Percentiles rank a stretch among this genome's conserved stretches.
Evolutionary conservation across 176 grass and related monocot genomes (phyloP).

Genomic region (Zizania latifolia): DNA sequence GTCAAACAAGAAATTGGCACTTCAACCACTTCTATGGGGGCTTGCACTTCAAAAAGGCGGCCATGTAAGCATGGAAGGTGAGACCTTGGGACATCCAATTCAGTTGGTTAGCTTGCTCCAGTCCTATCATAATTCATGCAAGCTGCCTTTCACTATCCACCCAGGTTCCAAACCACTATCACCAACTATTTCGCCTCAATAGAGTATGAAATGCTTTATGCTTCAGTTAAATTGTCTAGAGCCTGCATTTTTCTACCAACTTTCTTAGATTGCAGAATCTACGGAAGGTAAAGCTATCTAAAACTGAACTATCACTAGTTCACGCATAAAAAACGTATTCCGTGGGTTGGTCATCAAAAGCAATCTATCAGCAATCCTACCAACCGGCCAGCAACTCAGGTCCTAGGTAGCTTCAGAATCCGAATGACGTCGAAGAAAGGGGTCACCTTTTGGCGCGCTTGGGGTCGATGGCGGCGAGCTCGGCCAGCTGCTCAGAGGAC

Average conservation of each 20-base stretch:
- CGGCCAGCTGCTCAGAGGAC: conserved; percentile 68
- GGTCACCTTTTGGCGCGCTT: conserved; percentile 79
- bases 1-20: conserved; percentile 6
- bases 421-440: background rate
- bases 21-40: background rate
- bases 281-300: background rate
- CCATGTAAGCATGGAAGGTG: background rate
- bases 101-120: conserved; percentile 14
- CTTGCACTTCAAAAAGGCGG: conserved; percentile 21
- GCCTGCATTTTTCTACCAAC: background rate
- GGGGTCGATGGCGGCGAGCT: conserved; percentile 73
- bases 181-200: background rate
- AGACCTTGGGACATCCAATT: conserved; percentile 5
- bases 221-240: background rate
- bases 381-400: conserved; percentile 15
- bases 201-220: background rate
- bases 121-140: background rate
- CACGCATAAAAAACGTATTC: background rate
- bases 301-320: background rate
- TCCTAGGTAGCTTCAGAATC: background rate
- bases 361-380: conserved; percentile 12
- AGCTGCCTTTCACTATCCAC: conserved; percentile 28
- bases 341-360: conserved; percentile 12
- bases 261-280: conserved; percentile 1
- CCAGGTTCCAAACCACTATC: conserved; percentile 14